Evolutionary conservation across 2,329 filamentous ascomycete genomes (phyloP), one percentile per base, ranked within the genome.

Genomic region (Sphaerulina musiva): DNA sequence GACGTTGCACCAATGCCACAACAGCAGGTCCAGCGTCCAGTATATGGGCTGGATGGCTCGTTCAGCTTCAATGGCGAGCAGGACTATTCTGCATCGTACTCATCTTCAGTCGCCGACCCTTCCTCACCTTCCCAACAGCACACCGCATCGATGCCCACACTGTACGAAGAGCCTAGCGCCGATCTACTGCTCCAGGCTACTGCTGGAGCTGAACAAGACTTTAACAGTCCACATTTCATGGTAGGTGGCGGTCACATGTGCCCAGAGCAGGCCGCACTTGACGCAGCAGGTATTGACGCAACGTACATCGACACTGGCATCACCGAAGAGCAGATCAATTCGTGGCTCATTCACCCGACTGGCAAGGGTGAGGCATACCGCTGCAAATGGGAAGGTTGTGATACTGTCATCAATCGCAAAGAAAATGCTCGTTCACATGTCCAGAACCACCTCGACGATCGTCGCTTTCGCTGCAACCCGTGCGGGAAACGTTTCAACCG

Each of bases 341-440:
- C 70, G 26, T 76, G 73, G 64, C 76, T 78, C 55, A 75, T 74
- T 56, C 71, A 74, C 54, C 76, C 76, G 56, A 68, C 74, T 43
- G 64, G 69, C 4, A 62, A 63, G 12, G 73, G 69, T 49, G 70
- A 72, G 59, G 72, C 75, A 38, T 78, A 74, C 71, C 74, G 70
- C 9, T 78, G 76, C 63, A 67, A 78, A 12, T 78, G 71, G 63
- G 76, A 89, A 7, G 84, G 84, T 29, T 98, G 93, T 72, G 81
- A 84, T 63, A 95, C 95, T 72, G 82, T 84, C 50, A 97, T 98
- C 68, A 92, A 91, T n/a, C 83, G 93, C 63, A 95, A 96, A 71
- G 93, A 98, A 72, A 97, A 98, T 73, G 96, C 97, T 76, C 95
- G 95, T 70, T 95, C 91, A 0, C 93, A 98, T 70, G 89, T 98